Evolutionary conservation across 1,139 yeast species (phyloP).

Genomic region (Suhomyces guaymorum): DNA sequence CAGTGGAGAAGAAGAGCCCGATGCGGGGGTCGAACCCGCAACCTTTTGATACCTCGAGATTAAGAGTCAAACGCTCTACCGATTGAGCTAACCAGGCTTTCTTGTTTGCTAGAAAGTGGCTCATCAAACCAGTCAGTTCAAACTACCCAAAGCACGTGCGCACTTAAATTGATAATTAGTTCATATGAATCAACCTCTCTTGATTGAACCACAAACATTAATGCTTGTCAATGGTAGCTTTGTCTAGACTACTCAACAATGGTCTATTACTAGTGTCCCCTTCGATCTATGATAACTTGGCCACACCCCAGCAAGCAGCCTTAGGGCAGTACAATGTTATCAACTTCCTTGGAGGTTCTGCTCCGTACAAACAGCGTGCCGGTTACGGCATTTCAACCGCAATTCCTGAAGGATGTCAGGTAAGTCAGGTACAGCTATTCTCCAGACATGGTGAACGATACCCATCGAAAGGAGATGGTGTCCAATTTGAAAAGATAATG

Average conservation of each 20-base stretch:
- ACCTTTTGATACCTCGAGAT: conserved; percentile 18
- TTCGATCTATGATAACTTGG: conserved; percentile 20
- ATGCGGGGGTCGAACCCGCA: conserved; percentile 24
- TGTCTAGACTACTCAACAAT: conserved; percentile 2
- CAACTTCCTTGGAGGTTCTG: conserved; percentile 36
- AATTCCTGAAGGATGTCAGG: conserved; percentile 31
- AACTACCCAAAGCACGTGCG: neutral
- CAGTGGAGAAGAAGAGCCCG: conserved; percentile 16
- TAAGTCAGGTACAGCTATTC: conserved; percentile 38
- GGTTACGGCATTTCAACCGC: conserved; percentile 39
- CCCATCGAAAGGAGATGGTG: conserved; percentile 32
- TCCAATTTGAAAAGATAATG: conserved; percentile 23
- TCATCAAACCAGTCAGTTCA: neutral
- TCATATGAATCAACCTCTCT: no score
- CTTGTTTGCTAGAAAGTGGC: neutral
- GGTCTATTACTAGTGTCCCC: conserved; percentile 5
- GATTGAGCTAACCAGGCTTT: conserved; percentile 26
- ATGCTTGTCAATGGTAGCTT: conserved; percentile 4
- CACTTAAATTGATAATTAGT: neutral
- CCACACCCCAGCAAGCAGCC: conserved; percentile 32
- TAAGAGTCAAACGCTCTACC: conserved; percentile 35
- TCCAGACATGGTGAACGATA: conserved; percentile 43
- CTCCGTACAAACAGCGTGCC: conserved; percentile 37
- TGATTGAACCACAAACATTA: no score
- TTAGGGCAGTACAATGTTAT: conserved; percentile 33